Evolutionary conservation across 192 early-diverging fungal species (phyloP).

Genomic region (Rhizophagus sp.): DNA sequence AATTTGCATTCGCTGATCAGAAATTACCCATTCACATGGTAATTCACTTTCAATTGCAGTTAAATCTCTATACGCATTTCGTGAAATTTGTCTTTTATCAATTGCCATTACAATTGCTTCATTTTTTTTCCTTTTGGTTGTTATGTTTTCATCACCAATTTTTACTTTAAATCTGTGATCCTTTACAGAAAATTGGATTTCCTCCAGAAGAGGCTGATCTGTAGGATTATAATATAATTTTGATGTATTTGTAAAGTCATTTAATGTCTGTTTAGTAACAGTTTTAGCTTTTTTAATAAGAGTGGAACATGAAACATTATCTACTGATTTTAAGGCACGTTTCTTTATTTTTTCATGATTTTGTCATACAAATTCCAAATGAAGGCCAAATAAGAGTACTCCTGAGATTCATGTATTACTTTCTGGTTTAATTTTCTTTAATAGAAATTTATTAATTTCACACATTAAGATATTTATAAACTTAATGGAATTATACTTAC

Average conservation of each 20-base stretch:
- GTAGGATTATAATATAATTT: background rate
- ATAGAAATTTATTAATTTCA: background rate
- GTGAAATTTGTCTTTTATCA: no score
- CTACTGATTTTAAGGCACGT: background rate
- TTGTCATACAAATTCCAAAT: background rate
- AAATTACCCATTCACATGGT: no score
- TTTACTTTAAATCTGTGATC: background rate
- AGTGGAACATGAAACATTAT: background rate
- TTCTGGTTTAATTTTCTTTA: background rate
- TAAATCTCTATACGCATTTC: no score
- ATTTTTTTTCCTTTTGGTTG: no score
- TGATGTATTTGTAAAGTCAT: background rate
- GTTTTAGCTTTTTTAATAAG: background rate
- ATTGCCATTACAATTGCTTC: no score
- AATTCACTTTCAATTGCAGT: no score
- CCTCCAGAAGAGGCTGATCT: background rate
- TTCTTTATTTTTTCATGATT: background rate
- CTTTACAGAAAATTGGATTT: background rate
- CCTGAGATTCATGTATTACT: background rate
- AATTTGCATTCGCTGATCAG: no score
- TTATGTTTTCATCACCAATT: no score
- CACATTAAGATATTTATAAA: no score
- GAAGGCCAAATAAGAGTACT: background rate
- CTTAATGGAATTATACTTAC: background rate
- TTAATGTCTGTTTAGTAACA: background rate